Conservation (phyloP, 176 grass and related monocot species). For the Aegilops longissima region DNA sequence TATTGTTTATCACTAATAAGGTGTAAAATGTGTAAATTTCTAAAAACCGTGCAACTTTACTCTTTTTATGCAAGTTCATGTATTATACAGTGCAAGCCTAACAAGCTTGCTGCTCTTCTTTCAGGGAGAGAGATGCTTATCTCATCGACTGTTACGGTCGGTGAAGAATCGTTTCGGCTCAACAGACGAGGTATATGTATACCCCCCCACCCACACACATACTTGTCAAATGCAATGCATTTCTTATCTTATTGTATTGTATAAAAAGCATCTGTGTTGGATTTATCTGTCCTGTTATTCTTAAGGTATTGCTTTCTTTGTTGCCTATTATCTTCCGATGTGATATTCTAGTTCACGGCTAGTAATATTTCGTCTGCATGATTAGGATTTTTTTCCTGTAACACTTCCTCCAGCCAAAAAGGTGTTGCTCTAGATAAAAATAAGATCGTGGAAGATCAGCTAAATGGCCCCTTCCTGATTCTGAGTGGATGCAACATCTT, state of each 20-base stretch:
- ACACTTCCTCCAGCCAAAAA: not conserved
- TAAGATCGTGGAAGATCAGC: not conserved
- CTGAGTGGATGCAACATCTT: not conserved
- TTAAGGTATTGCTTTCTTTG: not conserved
- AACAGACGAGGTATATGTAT: slow-evolving; percentile 80
- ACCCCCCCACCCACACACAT: not conserved
- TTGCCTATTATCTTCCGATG: not conserved
- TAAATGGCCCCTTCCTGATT: not conserved
- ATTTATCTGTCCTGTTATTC: slow-evolving; percentile 19
- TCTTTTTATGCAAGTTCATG: slow-evolving; percentile 2
- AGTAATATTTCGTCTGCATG: not conserved
- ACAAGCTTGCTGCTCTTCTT: slow-evolving; percentile 29
- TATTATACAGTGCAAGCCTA: slow-evolving; percentile 29
- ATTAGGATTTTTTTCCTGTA: not conserved
- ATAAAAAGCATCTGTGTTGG: not conserved
- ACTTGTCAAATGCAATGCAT: slow-evolving; percentile 10
- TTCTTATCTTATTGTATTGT: not conserved
- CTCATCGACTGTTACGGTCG: slow-evolving; percentile 75
- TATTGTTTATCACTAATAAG: slow-evolving; percentile 9
- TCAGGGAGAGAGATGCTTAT: slow-evolving; percentile 83
- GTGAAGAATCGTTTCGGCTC: slow-evolving; percentile 97
- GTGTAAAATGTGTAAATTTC: slow-evolving; percentile 3
- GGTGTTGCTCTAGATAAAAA: not conserved
- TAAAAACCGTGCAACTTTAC: not conserved
- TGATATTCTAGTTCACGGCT: not conserved